Base-by-base conservation (phyloP, 1,284 basidiomycete genomes). In the Ustilago crameri region DNA sequence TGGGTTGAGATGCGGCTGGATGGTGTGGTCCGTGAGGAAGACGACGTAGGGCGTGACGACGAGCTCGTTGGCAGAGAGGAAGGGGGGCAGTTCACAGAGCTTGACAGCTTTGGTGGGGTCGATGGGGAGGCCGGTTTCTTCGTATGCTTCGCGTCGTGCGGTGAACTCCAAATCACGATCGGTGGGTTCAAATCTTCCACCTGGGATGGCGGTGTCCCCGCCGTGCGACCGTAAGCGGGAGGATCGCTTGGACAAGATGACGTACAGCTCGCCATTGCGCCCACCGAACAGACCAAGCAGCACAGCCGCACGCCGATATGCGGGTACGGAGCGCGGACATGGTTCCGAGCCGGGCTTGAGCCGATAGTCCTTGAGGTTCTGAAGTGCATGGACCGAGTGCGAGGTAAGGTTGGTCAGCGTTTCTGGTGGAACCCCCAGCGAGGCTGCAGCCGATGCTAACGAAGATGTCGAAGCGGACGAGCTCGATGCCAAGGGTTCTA, bases 141-240 rank as follows among this genome's bases (percentile, higher is more conserved):
- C 82, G 24, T 54, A 56, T 5, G 80, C 73, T 45, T 83, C 82
- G 17, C 82, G 35, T 8, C 69, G 50, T 2, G 80, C 80, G 3
- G 79, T 81, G 17, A 52, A 67, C 49, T 82, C 79, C 7, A 82
- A 52, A 24, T 71, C 66, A 2, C 30, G 41, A 61, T 82, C 80
- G 12, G 57, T 63, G 0, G 71, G 55, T 57, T 82, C 80, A 43
- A 75, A 81, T 22, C 80, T 35, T 0, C 80, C 80, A 14, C 80
- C 80, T 0, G 80, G 80, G 5, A 82, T 74, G 22, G 80, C 80
- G 0, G 80, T 82, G 26, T 82, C 80, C 18, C 80, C 80, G 0
- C 74, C 76, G 45, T 82, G 80, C 14, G 67, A 73, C 0, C 78
- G 60, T 3, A 82, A 56, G 3, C 51, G 46, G 1, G 51, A 37